phyloP scores from a whole-genome alignment of 352 stramenopile genomes.

The Plasmopara halstedii region DNA sequence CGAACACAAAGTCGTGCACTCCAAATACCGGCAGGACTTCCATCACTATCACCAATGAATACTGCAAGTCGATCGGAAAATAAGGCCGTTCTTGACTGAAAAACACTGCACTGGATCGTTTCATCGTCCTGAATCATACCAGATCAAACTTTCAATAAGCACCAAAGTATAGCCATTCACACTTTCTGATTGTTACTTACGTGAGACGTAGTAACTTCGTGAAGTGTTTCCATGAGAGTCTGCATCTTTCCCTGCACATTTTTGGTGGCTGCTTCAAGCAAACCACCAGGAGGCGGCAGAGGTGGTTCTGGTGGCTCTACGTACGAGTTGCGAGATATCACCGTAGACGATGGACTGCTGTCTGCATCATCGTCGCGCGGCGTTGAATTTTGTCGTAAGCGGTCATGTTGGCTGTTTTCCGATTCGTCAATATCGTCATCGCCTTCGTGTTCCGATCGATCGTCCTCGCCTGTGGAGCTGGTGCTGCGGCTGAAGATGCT shows the following conservation, averaged over 20 bases:
- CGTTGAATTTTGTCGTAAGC: conserved; percentile 33
- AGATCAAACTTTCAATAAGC: conserved; percentile 2
- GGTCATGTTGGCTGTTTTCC: conserved; percentile 30
- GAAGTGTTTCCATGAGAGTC: conserved; percentile 52
- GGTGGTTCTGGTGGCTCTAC: conserved; percentile 53
- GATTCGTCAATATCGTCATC: conserved; percentile 35
- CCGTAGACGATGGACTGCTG: conserved; percentile 26
- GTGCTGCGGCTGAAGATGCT: conserved; percentile 41
- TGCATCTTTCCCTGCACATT: conserved; percentile 71
- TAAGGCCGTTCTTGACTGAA: conserved; percentile 46
- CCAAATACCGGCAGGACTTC: conserved; percentile 51
- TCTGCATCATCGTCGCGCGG: conserved; percentile 27
- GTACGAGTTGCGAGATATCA: conserved; percentile 34
- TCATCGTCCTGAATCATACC: conserved; percentile 38
- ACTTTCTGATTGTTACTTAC: conserved; percentile 11
- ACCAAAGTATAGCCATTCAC: conserved; percentile 9
- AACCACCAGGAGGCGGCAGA: conserved; percentile 39
- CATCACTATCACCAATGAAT: conserved; percentile 59
- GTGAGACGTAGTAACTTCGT: conserved; percentile 48
- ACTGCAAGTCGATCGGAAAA: conserved; percentile 59
- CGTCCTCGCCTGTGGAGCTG: conserved; percentile 32
- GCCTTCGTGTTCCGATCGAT: conserved; percentile 30
- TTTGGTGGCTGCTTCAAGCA: conserved; percentile 54
- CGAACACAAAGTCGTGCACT: conserved; percentile 52
- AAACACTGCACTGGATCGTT: conserved; percentile 51